Percentiles rank a stretch among this genome's conserved stretches.
Conservation (phyloP, 805 yeast species). For the Candida lessepsii region DNA sequence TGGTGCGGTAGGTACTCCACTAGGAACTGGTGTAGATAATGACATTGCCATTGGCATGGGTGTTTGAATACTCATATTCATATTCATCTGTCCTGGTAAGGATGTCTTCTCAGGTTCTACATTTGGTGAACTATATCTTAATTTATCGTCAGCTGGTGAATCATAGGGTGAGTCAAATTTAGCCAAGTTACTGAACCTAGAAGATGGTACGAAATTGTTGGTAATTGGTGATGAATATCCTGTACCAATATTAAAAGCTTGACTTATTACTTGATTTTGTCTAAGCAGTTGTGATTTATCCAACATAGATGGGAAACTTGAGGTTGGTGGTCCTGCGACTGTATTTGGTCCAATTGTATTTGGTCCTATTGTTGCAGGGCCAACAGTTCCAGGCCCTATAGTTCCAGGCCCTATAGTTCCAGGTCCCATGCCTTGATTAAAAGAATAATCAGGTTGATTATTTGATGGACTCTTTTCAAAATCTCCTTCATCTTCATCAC, state of each 20-base stretch:
- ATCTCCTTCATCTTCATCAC: constrained; percentile 39
- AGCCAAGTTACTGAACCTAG: constrained; percentile 10
- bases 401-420: constrained; percentile 7
- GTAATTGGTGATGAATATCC: constrained; percentile 20
- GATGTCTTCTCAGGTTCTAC: constrained; percentile 13
- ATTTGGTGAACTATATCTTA: constrained; percentile 14
- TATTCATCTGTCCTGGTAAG: constrained; percentile 2
- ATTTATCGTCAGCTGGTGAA: constrained; percentile 15
- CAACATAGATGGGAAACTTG: neutral
- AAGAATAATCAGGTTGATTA: constrained; percentile 19
- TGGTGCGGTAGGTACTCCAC: constrained; percentile 1
- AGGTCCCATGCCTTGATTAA: neutral
- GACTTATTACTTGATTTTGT: neutral
- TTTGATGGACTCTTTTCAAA: constrained; percentile 26
- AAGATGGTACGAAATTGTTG: constrained; percentile 4
- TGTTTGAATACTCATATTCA: constrained; percentile 5
- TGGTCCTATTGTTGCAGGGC: constrained; percentile 6
- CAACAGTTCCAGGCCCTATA: constrained; percentile 11
- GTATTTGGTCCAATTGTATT: constrained; percentile 1
- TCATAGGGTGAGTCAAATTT: constrained; percentile 20
- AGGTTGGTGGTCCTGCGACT: neutral
- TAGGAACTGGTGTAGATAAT: constrained; percentile 6
- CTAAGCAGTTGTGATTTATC: neutral
- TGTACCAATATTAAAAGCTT: constrained; percentile 8
- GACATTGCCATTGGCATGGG: constrained; percentile 9